Base-by-base conservation (phyloP, 768 basidiomycete species). In the Boletus coccyginus region DNA sequence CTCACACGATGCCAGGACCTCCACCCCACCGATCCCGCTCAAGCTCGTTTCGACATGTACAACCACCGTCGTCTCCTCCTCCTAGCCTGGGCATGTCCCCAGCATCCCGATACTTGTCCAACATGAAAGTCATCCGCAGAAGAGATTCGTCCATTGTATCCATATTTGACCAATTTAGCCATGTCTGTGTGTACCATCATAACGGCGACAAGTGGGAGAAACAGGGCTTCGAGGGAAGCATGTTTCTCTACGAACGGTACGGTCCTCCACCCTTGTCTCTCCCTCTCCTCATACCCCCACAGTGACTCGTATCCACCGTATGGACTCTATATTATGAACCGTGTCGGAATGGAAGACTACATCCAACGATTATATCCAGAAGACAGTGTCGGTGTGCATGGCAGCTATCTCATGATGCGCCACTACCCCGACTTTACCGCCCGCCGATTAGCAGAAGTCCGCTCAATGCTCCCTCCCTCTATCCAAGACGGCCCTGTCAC, bases 161-260 rank as follows among this genome's bases (percentile, higher is more conserved):
- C 33, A 90, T 93, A 64, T 84, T 92, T 62, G 91, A 94, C 74
- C 89, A 92, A 65, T 92, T 92, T 77, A 89, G 86, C 63, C 89
- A 92, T 74, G 90, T 91, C 53, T 90, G 90, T 74, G 76, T 91
- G 52, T 91, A 92, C 63, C 85, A 88, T 66, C 81, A 85, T 66
- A 85, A 89, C 61, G 87, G 79, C 8, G 73, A 80, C 63, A 86
- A 84, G 66, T 94, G 91, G 91, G 83, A 85, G 71, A 92, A 91
- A 71, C 82, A 87, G 57, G 90, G 90, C 42, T 88, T 73, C 67
- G 91, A 94, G 69, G 92, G 91, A n/a, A 87, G 83, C 73, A 90
- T 93, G 85, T 93, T 94, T 73, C 76, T 94, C 62, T 91, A 88
- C 64, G 90, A 93, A 75, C 78, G 90, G 90, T 91, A 62, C 19